Conservation (phyloP, 2,329 filamentous ascomycete species). For the Pseudocercospora musae region DNA sequence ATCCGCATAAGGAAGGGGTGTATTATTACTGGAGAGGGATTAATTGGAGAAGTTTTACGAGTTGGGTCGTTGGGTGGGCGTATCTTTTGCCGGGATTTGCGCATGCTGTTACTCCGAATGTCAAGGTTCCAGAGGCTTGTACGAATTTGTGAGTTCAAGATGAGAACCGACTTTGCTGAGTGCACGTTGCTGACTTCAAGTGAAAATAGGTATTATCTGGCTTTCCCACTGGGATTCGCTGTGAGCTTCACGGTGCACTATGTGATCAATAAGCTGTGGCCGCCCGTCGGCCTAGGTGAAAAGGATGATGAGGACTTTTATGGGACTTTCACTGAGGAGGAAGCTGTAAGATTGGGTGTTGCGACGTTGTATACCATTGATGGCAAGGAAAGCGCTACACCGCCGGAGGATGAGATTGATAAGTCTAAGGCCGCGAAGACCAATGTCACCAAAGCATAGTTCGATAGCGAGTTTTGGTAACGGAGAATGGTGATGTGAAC, state of each 20-base stretch:
- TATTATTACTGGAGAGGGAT: constrained; percentile 46
- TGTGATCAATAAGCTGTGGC: constrained; percentile 33
- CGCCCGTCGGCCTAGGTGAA: constrained; percentile 33
- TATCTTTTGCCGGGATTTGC: constrained; percentile 39
- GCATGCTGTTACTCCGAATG: constrained; percentile 39
- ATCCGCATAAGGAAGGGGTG: constrained; percentile 34
- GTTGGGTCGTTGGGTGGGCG: constrained; percentile 39
- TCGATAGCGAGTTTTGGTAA: background rate
- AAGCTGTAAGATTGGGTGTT: constrained; percentile 25
- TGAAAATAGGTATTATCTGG: constrained; percentile 38
- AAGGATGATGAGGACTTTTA: constrained; percentile 36
- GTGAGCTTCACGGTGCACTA: constrained; percentile 40
- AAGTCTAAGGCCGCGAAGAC: constrained; percentile 2
- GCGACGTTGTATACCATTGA: constrained; percentile 17
- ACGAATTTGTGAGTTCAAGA: constrained; percentile 29
- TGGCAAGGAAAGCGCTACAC: constrained; percentile 3
- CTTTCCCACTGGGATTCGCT: constrained; percentile 41
- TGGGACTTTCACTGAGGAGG: constrained; percentile 34
- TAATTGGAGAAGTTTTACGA: constrained; percentile 45
- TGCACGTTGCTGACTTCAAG: background rate
- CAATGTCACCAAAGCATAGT: background rate
- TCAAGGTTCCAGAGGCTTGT: constrained; percentile 39
- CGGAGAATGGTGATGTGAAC: background rate
- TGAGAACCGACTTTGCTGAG: background rate
- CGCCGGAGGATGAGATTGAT: background rate